Evolutionary conservation across 176 grass and related monocot species (phyloP).

Genomic region (Oryza coarctata): DNA sequence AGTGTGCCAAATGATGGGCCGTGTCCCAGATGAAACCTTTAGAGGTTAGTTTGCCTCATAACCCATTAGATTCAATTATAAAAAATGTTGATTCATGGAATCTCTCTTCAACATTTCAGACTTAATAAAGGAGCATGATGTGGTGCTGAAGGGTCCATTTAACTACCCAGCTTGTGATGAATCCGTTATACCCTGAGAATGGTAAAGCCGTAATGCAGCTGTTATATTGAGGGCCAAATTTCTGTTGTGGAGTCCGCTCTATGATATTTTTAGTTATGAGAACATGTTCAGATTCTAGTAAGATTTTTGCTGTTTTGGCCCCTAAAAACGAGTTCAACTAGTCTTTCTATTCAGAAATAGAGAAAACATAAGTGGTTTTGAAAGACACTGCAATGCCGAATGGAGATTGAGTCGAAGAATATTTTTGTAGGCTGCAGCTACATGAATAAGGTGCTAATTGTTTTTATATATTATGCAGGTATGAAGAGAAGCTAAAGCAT

Average conservation of each 20-base stretch:
- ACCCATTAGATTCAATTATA: background rate
- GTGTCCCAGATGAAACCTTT: conserved; percentile 66
- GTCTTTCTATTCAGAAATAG: background rate
- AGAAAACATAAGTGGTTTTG: background rate
- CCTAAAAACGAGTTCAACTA: background rate
- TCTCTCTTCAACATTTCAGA: conserved; percentile 41
- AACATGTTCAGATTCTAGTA: background rate
- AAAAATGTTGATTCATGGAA: conserved; percentile 10
- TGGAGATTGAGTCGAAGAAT: background rate
- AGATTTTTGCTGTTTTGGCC: background rate
- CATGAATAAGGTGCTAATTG: conserved; percentile 13
- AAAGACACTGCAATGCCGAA: background rate
- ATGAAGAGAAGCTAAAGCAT: conserved; percentile 47
- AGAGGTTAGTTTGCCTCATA: conserved; percentile 44
- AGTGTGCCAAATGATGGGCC: conserved; percentile 70
- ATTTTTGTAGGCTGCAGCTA: background rate
- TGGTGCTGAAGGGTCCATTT: conserved; percentile 87
- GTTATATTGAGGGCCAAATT: background rate
- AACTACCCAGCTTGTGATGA: conserved; percentile 79
- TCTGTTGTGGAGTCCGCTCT: background rate
- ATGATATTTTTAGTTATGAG: background rate
- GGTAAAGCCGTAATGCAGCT: conserved; percentile 41
- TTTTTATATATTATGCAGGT: conserved; percentile 47
- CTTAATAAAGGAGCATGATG: conserved; percentile 67
- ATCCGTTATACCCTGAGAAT: conserved; percentile 82